Base-by-base conservation (phyloP, 2,329 filamentous ascomycete genomes). In the Macrophomina phaseolina region DNA sequence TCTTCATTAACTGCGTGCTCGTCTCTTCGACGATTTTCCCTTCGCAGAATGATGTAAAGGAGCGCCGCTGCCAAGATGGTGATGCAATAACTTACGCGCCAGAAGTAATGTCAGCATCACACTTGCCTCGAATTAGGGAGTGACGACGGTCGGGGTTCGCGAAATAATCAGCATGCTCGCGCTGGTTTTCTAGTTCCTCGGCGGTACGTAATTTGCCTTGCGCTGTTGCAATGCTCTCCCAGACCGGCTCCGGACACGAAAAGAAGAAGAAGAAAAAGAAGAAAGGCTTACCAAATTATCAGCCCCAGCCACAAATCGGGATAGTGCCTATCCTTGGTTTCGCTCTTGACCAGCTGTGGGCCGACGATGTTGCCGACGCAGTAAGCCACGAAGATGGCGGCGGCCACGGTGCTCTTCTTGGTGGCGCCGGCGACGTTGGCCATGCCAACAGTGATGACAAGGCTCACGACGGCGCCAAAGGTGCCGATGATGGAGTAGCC, bases 371-470 rank as follows among this genome's bases (percentile, higher is more conserved):
- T 61, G 8, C 56, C 56, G 40, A 61, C 42, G 40, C 56, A 61
- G 40, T 61, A 61, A 28, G 56, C 56, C 18, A 61, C 56, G 28
- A 61, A 61, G 56, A 86, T 86, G 48, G 93, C 85, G 46, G 93
- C 88, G 0, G 90, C 89, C 83, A 91, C 92, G 72, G 90, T 89
- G 69, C 88, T 90, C 81, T 93, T 93, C 80, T 93, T 93, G 0
- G 90, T 93, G 30, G 90, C 86, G n/a, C 91, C 91, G 0, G 90
- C 90, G 0, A 93, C 89, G 70, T 93, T 93, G 11, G 86, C 86
- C 82, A 86, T 86, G 0, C 84, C 85, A 2, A 87, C 73, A 0
- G 81, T 82, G 49, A 88, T 86, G 2, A 85, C 83, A n/a, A 87
- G 79, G 51, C 86, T 89, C 0, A 91, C 90, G 0, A 91, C 89